These are phyloP conservation scores for Colletotrichum gigasporum DNA, from an alignment of 2,329 filamentous ascomycete genomes.

Conservation along the genomic window DNA sequence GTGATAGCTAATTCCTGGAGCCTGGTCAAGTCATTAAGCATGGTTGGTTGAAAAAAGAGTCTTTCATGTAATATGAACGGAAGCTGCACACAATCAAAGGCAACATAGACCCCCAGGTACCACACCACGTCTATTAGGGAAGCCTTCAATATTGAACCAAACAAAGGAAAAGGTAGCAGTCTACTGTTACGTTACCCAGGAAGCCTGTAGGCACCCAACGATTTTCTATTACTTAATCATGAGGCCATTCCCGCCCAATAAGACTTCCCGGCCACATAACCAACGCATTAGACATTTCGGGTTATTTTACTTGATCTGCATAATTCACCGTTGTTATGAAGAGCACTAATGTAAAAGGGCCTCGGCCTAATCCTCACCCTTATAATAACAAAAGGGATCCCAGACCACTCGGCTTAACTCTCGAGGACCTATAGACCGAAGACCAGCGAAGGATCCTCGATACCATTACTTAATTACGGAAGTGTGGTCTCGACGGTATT, in stretches of 20 bases:
- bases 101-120: not conserved
- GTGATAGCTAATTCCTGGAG: not conserved
- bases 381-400: not conserved
- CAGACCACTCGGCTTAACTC: not conserved
- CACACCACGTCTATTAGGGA: not conserved
- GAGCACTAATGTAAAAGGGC: not conserved
- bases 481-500: conserved; percentile 46
- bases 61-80: not conserved
- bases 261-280: not conserved
- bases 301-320: not conserved
- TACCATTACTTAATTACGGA: conserved; percentile 49
- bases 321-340: not conserved
- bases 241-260: not conserved
- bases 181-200: not conserved
- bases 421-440: conserved; percentile 18
- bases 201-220: not conserved
- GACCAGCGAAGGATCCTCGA: conserved; percentile 50
- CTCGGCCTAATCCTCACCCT: not conserved
- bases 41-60: not conserved
- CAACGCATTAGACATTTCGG: not conserved
- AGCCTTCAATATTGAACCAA: not conserved
- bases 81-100: not conserved
- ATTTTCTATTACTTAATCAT: not conserved
- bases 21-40: not conserved
- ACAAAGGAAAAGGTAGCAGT: not conserved